Percentiles rank a stretch among this genome's conserved stretches.
phyloP scores from a whole-genome alignment of 306 rosid species.

The Sphenostylis stenocarpa region DNA sequence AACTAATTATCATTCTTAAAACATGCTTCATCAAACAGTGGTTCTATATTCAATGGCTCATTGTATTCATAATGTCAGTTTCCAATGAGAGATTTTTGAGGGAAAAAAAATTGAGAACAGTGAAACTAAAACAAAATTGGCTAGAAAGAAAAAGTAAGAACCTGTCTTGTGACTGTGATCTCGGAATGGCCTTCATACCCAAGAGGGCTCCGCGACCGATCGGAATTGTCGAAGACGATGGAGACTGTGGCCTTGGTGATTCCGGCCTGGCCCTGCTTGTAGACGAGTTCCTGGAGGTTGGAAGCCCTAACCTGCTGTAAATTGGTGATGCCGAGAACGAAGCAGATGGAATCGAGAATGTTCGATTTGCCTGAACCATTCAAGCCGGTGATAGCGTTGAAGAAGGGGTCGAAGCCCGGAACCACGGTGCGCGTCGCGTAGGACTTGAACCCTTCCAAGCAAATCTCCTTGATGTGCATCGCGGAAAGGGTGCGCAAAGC shows the following conservation, averaged over 20 bases:
- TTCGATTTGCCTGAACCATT: slow-evolving; percentile 98
- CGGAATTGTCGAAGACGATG: slow-evolving; percentile 71
- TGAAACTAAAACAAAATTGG: too few relatives aligned
- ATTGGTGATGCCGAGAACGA: slow-evolving; percentile 87
- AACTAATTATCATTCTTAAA: too few relatives aligned
- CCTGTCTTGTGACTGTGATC: slow-evolving; percentile 95
- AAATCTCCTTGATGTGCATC: slow-evolving; percentile 84
- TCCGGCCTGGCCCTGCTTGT: slow-evolving; percentile 97
- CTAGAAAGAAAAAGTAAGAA: neutral
- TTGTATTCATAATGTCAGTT: too few relatives aligned
- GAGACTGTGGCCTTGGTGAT: slow-evolving; percentile 98
- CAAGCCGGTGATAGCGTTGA: slow-evolving; percentile 91
- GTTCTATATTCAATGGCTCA: too few relatives aligned
- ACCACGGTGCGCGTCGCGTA: slow-evolving; percentile 92
- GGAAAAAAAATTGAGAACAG: too few relatives aligned
- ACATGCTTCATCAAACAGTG: too few relatives aligned
- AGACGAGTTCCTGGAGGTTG: slow-evolving; percentile 93
- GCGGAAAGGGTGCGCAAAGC: slow-evolving; percentile 46
- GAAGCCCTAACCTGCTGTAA: slow-evolving; percentile 94
- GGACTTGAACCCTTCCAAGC: slow-evolving; percentile 97
- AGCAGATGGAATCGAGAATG: slow-evolving; percentile 91
- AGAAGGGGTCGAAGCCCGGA: slow-evolving; percentile 81
- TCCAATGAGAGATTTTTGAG: too few relatives aligned
- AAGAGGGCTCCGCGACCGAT: slow-evolving; percentile 74
- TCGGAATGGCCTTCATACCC: slow-evolving; percentile 81